phyloP scores from a whole-genome alignment of 129 eudicot genomes.

The Solidago caesia region DNA sequence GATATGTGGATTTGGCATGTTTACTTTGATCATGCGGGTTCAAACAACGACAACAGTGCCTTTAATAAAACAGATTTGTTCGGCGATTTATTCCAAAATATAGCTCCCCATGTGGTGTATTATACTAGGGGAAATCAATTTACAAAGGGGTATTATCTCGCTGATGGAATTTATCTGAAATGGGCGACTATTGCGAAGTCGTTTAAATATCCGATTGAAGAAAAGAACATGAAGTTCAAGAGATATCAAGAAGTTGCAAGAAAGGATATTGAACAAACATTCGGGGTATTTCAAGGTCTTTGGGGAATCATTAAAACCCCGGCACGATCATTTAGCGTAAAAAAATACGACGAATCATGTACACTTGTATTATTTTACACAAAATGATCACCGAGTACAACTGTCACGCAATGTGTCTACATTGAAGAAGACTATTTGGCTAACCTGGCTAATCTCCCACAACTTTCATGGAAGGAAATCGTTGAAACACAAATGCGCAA shows the following conservation, averaged over 20 bases:
- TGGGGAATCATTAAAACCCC: too few species aligned
- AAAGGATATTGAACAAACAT: too few species aligned
- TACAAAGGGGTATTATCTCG: neutral
- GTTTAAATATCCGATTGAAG: neutral
- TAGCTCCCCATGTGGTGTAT: neutral
- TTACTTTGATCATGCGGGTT: neutral
- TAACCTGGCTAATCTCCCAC: too few species aligned
- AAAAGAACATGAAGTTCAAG: neutral
- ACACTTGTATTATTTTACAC: too few species aligned
- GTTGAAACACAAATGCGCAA: too few species aligned
- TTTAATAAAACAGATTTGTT: too few species aligned
- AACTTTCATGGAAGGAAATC: too few species aligned
- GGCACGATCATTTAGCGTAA: neutral
- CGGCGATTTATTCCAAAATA: too few species aligned
- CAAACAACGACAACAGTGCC: neutral
- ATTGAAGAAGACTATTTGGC: too few species aligned
- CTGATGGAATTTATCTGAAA: neutral
- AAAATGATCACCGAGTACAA: too few species aligned
- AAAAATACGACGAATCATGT: neutral
- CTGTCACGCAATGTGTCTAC: too few species aligned
- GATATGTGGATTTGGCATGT: neutral
- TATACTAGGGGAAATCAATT: neutral
- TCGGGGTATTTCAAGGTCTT: too few species aligned
- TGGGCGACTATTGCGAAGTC: neutral
- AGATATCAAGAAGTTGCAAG: neutral